These are phyloP conservation scores for Baudoinia panamericana DNA, from an alignment of 495 filamentous ascomycete species.

Conservation along the genomic window DNA sequence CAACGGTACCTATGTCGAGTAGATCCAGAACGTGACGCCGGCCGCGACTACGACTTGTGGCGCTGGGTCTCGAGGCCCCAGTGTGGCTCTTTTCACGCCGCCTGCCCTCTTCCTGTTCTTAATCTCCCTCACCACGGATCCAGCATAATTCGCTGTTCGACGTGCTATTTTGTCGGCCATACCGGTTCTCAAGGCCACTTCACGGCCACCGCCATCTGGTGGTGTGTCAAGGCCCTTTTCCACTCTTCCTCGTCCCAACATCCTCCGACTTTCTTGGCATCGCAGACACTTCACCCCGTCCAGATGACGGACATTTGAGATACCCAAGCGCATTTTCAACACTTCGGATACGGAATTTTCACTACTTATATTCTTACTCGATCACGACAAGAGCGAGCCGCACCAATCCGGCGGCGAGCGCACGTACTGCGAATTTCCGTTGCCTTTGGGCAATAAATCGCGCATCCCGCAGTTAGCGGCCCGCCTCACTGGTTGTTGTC, in stretches of 20 bases:
- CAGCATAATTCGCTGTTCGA: no score
- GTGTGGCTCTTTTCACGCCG: no score
- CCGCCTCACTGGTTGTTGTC: constrained; percentile 2
- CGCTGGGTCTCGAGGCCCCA: no score
- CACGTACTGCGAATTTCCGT: not conserved
- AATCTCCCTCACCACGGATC: no score
- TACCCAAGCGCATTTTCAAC: constrained; percentile 1
- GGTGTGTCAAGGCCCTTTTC: constrained; percentile 15
- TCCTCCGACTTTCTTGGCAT: constrained; percentile 2
- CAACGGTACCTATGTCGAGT: no score
- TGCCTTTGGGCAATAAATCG: constrained; percentile 3
- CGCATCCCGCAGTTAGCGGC: constrained; percentile 1
- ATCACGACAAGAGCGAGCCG: not conserved
- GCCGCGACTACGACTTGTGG: no score
- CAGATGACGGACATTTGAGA: constrained; percentile 12
- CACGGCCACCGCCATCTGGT: constrained; percentile 18
- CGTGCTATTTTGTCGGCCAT: constrained; percentile 10
- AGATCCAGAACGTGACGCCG: no score
- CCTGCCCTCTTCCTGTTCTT: no score
- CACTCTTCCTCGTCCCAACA: not conserved
- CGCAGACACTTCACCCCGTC: constrained; percentile 11
- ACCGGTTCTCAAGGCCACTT: not conserved
- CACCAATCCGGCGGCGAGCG: not conserved
- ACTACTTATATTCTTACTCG: constrained; percentile 5
- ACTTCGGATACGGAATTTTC: not conserved